A percentile compares a stretch with the other conserved stretches of the same genome.
These are phyloP conservation scores for Nothophoma quercina DNA, from an alignment of 2,329 filamentous ascomycete species.

Conservation along the genomic window DNA sequence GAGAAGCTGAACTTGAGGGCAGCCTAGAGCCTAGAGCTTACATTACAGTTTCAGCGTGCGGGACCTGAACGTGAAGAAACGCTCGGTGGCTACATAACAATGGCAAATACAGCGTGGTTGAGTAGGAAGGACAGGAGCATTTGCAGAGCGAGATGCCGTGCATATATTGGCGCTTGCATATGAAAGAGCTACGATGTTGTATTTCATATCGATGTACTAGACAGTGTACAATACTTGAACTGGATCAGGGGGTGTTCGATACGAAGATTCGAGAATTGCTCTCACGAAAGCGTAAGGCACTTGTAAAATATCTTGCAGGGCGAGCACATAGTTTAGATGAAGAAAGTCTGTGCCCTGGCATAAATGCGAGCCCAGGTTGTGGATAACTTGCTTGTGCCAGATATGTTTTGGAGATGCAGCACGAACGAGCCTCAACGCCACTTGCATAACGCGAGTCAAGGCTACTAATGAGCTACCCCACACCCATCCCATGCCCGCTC, in stretches of 20 bases:
- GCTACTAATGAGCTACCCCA: constrained; percentile 44
- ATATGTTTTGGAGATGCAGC: constrained; percentile 12
- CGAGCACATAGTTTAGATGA: constrained; percentile 21
- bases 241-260: constrained; percentile 1
- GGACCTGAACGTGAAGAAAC: not conserved
- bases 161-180: not conserved
- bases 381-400: constrained; percentile 19
- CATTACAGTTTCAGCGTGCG: not conserved
- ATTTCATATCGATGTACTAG: constrained; percentile 14
- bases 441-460: constrained; percentile 35
- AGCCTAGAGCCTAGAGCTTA: constrained; percentile 10
- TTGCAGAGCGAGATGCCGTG: not conserved
- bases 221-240: constrained; percentile 17
- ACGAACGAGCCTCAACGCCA: constrained; percentile 28
- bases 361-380: constrained; percentile 10
- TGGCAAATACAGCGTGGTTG: not conserved
- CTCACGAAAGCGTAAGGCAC: not conserved
- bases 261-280: not conserved
- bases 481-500: constrained; percentile 30
- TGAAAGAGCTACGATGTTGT: not conserved
- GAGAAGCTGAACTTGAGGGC: constrained; percentile 24
- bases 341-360: constrained; percentile 17
- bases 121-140: not conserved
- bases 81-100: not conserved
- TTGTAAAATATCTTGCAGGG: constrained; percentile 21